A percentile compares a stretch with the other conserved stretches of the same genome.
phyloP scores from a whole-genome alignment of 345 rosid genomes.

The Xanthoceras sorbifolium region DNA sequence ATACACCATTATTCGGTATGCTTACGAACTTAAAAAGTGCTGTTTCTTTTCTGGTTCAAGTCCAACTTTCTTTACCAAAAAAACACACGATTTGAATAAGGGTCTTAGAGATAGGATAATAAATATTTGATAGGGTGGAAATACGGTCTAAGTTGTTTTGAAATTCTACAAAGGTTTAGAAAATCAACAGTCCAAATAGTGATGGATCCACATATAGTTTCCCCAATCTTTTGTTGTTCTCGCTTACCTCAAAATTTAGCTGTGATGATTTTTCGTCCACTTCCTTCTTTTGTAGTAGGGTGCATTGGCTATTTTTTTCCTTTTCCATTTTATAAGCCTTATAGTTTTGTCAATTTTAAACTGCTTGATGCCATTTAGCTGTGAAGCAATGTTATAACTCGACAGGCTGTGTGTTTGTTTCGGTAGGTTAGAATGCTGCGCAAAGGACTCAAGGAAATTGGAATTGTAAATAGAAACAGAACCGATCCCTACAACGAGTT shows the following conservation, averaged over 20 bases:
- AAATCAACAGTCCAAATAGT: background rate
- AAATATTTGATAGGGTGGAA: background rate
- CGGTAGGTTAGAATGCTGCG: constrained; percentile 70
- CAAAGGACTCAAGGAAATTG: constrained; percentile 80
- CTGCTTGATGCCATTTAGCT: constrained; percentile 7
- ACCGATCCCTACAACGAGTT: constrained; percentile 55
- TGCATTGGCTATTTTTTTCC: background rate
- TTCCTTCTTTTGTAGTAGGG: background rate
- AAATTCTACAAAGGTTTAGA: background rate
- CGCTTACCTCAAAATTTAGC: background rate
- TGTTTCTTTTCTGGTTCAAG: constrained; percentile 3
- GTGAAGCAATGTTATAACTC: constrained; percentile 10
- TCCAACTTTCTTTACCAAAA: background rate
- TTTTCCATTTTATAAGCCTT: background rate
- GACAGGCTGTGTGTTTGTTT: constrained; percentile 28
- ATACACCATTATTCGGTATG: constrained; percentile 78
- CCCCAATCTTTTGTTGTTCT: background rate
- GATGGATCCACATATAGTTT: background rate
- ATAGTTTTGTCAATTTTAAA: background rate
- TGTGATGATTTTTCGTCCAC: background rate
- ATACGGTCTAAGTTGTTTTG: background rate
- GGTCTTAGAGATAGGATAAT: background rate
- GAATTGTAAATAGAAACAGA: constrained; percentile 55
- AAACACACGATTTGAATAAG: background rate
- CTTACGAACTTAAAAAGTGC: constrained; percentile 3